These are phyloP conservation scores for Neofusicoccum kwambonambiense DNA, from an alignment of 2,329 filamentous ascomycete species.

Conservation along the genomic window DNA sequence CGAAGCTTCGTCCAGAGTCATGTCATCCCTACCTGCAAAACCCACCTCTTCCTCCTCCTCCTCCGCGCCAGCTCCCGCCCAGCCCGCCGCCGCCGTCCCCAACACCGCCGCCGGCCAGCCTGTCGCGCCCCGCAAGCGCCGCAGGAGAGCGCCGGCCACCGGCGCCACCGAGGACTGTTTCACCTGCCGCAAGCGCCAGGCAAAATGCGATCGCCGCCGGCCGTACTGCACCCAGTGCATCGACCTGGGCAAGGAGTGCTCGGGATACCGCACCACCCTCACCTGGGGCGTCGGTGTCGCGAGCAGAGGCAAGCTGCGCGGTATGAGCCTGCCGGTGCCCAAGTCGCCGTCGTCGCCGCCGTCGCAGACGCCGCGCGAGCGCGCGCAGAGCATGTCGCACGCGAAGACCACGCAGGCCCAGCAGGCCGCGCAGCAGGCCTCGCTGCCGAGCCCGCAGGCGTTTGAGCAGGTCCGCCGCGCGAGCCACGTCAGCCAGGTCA, in stretches of 20 bases:
- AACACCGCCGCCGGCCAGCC: neutral
- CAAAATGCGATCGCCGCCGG: slow-evolving; percentile 85
- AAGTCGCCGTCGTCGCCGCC: slow-evolving; percentile 37
- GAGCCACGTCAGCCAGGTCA: slow-evolving; percentile 5
- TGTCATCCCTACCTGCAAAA: neutral
- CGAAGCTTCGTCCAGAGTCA: slow-evolving; percentile 14
- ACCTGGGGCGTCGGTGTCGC: slow-evolving; percentile 97
- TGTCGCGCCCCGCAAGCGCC: slow-evolving; percentile 58
- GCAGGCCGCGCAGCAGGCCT: neutral
- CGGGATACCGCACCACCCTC: slow-evolving; percentile 92
- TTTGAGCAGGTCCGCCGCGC: neutral
- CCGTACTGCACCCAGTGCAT: slow-evolving; percentile 96
- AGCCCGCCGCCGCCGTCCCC: neutral
- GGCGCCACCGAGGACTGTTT: slow-evolving; percentile 96
- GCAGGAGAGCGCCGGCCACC: slow-evolving; percentile 82
- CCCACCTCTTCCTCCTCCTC: neutral
- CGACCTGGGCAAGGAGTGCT: slow-evolving; percentile 87
- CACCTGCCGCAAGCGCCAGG: slow-evolving; percentile 77
- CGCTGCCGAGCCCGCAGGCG: slow-evolving; percentile 1
- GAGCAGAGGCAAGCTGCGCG: slow-evolving; percentile 89
- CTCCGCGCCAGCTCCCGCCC: neutral
- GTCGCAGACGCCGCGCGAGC: slow-evolving; percentile 23
- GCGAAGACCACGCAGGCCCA: neutral
- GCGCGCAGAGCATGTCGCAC: slow-evolving; percentile 2
- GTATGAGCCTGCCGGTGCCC: slow-evolving; percentile 70